These are phyloP conservation scores for Sutorius eximius DNA, from an alignment of 1,284 basidiomycete genomes.

Conservation along the genomic window DNA sequence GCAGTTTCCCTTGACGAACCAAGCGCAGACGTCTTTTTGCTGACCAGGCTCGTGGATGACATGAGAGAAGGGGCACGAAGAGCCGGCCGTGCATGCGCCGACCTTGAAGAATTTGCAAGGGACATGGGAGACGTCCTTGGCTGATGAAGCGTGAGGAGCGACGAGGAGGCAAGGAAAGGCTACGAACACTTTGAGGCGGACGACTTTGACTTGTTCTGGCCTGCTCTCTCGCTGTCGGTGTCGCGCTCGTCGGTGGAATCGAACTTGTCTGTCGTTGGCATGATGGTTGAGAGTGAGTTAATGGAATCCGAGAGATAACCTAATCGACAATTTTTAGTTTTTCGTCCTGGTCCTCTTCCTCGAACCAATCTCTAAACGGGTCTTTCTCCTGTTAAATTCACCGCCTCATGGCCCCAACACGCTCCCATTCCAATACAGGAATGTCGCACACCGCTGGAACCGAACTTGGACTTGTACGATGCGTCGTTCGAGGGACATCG, in stretches of 20 bases:
- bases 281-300: slow-evolving; percentile 11
- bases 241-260: slow-evolving; percentile 30
- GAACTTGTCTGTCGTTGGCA: slow-evolving; percentile 29
- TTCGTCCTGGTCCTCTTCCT: neutral
- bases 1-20: slow-evolving; percentile 95
- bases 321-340: slow-evolving; percentile 10
- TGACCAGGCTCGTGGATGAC: slow-evolving; percentile 64
- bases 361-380: neutral
- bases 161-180: neutral
- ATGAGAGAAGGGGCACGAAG: slow-evolving; percentile 96
- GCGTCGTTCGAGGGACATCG: slow-evolving; percentile 13
- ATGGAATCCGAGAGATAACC: slow-evolving; percentile 16
- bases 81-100: slow-evolving; percentile 89
- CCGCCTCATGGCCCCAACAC: neutral
- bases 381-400: neutral
- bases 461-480: neutral
- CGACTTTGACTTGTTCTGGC: slow-evolving; percentile 24
- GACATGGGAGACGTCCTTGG: slow-evolving; percentile 92
- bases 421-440: neutral
- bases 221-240: slow-evolving; percentile 22
- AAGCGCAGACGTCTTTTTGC: slow-evolving; percentile 90
- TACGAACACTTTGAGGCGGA: slow-evolving; percentile 31
- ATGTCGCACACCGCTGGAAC: neutral
- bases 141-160: slow-evolving; percentile 34
- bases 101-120: slow-evolving; percentile 98